A percentile compares a stretch with the other conserved stretches of the same genome.
Evolutionary conservation across 164 flowering plant species (phyloP).

Genomic region (Nelumbo lutea): DNA sequence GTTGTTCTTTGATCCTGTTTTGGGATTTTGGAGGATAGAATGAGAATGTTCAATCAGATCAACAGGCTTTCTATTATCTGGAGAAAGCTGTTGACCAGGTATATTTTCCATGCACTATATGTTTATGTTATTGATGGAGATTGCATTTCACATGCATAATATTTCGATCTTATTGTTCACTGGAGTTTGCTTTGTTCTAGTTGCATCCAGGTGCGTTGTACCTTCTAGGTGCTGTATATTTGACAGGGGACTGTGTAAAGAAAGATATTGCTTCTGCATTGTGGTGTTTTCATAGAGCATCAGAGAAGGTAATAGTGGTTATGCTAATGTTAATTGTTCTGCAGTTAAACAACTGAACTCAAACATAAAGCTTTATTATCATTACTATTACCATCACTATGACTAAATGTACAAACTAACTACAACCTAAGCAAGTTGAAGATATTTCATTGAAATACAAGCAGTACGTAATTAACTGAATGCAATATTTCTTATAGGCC

Average conservation of each 20-base stretch:
- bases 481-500: too few species aligned
- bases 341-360: not conserved
- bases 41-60: constrained; percentile 67
- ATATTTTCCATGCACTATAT: constrained; percentile 4
- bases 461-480: too few species aligned
- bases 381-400: too few species aligned
- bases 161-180: constrained; percentile 15
- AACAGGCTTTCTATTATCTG: constrained; percentile 81
- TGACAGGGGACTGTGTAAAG: constrained; percentile 89
- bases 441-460: too few species aligned
- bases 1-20: constrained; percentile 6
- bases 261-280: constrained; percentile 74
- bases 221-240: constrained; percentile 79
- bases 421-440: too few species aligned
- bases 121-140: not conserved
- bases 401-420: too few species aligned
- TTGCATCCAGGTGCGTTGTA: constrained; percentile 94
- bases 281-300: constrained; percentile 96
- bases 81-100: constrained; percentile 98
- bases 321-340: not conserved
- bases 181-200: constrained; percentile 35
- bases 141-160: not conserved
- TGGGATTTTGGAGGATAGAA: constrained; percentile 36
- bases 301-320: constrained; percentile 60
- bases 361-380: too few species aligned